Evolutionary conservation across 2,329 filamentous ascomycete species (phyloP).

Genomic region (Thielaviopsis musarum): DNA sequence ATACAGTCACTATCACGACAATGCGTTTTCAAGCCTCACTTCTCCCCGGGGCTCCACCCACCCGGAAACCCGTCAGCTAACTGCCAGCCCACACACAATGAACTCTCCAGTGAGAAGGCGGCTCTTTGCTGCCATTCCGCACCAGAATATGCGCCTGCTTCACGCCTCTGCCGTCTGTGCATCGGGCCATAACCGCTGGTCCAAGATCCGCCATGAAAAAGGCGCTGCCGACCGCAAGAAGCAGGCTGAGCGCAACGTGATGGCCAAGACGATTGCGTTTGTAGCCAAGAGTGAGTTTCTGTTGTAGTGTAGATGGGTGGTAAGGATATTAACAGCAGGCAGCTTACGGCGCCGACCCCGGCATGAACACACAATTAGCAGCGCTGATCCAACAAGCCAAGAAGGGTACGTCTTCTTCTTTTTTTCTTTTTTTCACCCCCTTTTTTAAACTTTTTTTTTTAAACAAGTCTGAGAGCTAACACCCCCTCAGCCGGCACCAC

Average conservation of each 20-base stretch:
- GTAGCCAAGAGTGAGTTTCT: slow-evolving; percentile 49
- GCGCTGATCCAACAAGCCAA: slow-evolving; percentile 60
- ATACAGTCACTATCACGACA: too few relatives aligned
- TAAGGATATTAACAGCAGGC: not conserved
- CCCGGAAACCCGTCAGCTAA: too few relatives aligned
- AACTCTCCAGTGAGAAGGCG: not conserved
- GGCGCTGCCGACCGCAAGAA: slow-evolving; percentile 70
- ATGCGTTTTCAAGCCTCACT: too few relatives aligned
- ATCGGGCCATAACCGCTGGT: slow-evolving; percentile 84
- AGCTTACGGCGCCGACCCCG: slow-evolving; percentile 23
- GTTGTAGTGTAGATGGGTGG: not conserved
- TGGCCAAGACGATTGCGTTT: slow-evolving; percentile 57
- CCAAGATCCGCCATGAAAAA: slow-evolving; percentile 91
- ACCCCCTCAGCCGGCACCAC: slow-evolving; percentile 49
- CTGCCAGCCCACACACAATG: not conserved
- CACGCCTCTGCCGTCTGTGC: slow-evolving; percentile 22
- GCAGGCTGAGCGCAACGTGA: slow-evolving; percentile 48
- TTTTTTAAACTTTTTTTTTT: too few relatives aligned
- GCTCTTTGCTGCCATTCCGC: not conserved
- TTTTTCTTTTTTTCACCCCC: not conserved
- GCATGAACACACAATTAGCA: slow-evolving; percentile 59
- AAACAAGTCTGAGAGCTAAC: slow-evolving; percentile 13
- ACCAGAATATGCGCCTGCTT: not conserved
- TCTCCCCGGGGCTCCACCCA: not conserved
- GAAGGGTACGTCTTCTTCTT: slow-evolving; percentile 35